These are phyloP conservation scores for Penicillium atrosanguineum DNA, from an alignment of 495 filamentous ascomycete genomes.

Conservation along the genomic window DNA sequence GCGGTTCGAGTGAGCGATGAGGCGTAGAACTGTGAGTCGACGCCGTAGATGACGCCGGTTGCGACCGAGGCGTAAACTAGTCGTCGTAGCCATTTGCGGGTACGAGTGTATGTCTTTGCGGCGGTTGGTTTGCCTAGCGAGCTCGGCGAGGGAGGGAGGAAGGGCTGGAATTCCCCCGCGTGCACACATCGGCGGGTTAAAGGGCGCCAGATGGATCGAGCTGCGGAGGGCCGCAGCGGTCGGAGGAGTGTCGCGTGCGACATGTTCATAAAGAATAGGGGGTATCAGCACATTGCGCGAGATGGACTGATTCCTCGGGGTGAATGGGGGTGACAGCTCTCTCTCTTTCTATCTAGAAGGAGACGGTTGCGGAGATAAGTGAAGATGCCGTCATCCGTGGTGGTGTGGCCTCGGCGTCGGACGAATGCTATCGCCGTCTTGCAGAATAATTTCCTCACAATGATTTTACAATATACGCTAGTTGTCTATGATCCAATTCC, in stretches of 20 bases:
- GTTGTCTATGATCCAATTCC: too few relatives aligned
- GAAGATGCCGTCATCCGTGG: conserved; percentile 14
- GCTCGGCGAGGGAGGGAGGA: conserved; percentile 74
- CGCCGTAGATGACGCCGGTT: conserved; percentile 57
- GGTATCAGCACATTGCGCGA: conserved; percentile 13
- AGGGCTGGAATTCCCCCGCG: conserved; percentile 57
- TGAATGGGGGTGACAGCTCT: background rate
- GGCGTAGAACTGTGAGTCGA: conserved; percentile 74
- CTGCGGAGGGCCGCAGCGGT: conserved; percentile 20
- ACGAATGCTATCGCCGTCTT: background rate
- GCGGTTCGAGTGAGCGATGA: conserved; percentile 74
- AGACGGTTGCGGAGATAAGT: conserved; percentile 1
- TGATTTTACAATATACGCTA: background rate
- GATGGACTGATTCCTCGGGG: background rate
- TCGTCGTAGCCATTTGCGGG: conserved; percentile 72
- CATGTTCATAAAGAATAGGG: conserved; percentile 13
- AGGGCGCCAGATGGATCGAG: conserved; percentile 12
- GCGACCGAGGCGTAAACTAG: conserved; percentile 61
- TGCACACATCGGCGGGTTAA: conserved; percentile 25
- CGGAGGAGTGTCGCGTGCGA: conserved; percentile 29
- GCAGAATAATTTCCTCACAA: background rate
- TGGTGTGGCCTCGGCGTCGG: conserved; percentile 7
- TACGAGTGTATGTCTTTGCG: conserved; percentile 61
- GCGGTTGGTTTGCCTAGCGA: conserved; percentile 73
- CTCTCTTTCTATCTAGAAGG: background rate